These are phyloP conservation scores for Phanerochaete sordida DNA, from an alignment of 768 basidiomycete genomes.

Conservation along the genomic window DNA sequence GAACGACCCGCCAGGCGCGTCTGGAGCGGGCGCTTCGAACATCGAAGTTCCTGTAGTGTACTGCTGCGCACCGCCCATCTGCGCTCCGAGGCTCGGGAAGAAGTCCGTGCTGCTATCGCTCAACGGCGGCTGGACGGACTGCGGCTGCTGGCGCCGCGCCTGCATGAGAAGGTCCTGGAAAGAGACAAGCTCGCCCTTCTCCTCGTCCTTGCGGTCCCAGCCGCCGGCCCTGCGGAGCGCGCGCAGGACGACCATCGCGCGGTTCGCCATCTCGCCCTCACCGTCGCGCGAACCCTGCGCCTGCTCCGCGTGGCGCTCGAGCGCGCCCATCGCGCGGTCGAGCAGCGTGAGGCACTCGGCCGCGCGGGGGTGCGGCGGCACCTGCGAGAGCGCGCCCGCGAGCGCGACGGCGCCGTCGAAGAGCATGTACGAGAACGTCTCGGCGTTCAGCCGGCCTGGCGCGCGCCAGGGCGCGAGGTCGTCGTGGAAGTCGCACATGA, in stretches of 20 bases:
- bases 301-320: constrained; percentile 20
- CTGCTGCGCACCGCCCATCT: background rate
- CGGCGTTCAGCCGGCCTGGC: constrained; percentile 11
- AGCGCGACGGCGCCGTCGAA: constrained; percentile 48
- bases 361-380: constrained; percentile 30
- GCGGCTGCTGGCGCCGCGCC: background rate
- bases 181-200: constrained; percentile 12
- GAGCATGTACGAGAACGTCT: constrained; percentile 25
- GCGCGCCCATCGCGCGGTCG: constrained; percentile 34
- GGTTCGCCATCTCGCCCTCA: constrained; percentile 33
- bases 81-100: background rate
- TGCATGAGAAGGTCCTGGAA: constrained; percentile 9
- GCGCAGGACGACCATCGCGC: constrained; percentile 37
- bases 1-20: background rate
- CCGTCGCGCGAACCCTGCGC: constrained; percentile 30
- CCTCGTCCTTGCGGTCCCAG: constrained; percentile 15
- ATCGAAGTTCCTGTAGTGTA: background rate
- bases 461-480: constrained; percentile 19
- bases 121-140: background rate
- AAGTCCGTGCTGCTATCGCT: background rate
- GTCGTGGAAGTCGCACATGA: constrained; percentile 39
- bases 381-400: constrained; percentile 37
- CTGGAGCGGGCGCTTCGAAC: background rate
- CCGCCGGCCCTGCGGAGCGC: constrained; percentile 29
- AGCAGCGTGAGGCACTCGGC: constrained; percentile 36